Base-by-base conservation (phyloP, 106 monocot genomes). In the Dendrobium nobile region DNA sequence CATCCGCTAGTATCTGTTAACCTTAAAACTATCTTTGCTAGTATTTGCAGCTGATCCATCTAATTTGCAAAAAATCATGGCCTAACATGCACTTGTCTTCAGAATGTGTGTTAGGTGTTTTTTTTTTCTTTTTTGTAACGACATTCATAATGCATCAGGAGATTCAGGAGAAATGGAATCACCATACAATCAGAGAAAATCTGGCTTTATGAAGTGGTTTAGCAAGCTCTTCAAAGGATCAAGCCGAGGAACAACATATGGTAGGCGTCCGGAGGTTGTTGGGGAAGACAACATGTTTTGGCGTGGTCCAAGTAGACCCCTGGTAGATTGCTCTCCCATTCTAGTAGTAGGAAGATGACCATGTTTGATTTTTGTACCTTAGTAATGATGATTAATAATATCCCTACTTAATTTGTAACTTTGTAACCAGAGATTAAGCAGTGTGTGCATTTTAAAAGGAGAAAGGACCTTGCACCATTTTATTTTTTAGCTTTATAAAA, bases 121-220 rank as follows among this genome's bases (percentile, higher is more conserved):
- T 31, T 31, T 31, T 31, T 64, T 24, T 70, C 61, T 70, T 68
- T 33, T 13, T 51, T 13, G 13, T 70, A 33, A 70, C 0, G 33
- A 33, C 70, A 15, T 70, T 33, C 37, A 37, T 33, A 76, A 74
- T 31, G 3, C 58, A 86, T 9, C 82, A 88, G 90, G 88, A 43
- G 6, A 68, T 84, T 9, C 83, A 88, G 90, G 88, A 37, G 47
- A 89, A 41, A 41, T 73, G 44, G 58, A 73, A 77, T 51, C 81
- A 54, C 72, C 81, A 41, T 61, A 59, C 33, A 78, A 28, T 75
- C 85, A 85, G 79, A 92, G 89, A 80, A 94, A 75, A 81, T 91
- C 92, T 37, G 68, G 92, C 20, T 87, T 98, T 73, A 83, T 95
- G 89, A 95, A 83, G 91, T 98, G 98, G 98, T 84, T 98, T 9